Percentiles rank a stretch among this genome's conserved stretches.
These are phyloP conservation scores for Erythrophleum ivorense DNA, from an alignment of 331 rosid species.

Conservation along the genomic window DNA sequence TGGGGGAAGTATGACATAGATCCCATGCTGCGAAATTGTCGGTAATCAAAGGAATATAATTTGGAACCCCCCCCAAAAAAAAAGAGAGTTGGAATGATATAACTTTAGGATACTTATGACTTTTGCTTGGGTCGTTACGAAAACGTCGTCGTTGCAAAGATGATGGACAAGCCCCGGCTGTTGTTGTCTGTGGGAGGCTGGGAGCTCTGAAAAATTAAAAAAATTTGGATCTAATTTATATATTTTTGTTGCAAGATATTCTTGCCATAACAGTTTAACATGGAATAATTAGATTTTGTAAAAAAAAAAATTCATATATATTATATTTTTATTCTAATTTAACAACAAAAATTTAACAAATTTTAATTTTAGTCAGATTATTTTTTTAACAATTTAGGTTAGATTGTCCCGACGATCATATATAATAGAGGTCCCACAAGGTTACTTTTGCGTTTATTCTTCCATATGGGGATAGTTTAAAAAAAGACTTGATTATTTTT, in stretches of 20 bases:
- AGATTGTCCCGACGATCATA: neutral
- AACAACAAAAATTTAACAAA: too few species aligned
- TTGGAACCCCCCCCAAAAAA: too few species aligned
- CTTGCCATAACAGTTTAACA: too few species aligned
- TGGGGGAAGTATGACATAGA: neutral
- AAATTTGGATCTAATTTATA: too few species aligned
- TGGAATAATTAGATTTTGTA: too few species aligned
- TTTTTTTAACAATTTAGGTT: neutral
- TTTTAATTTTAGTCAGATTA: too few species aligned
- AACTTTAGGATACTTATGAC: too few species aligned
- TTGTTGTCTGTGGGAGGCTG: neutral
- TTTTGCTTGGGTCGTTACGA: neutral
- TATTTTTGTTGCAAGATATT: too few species aligned
- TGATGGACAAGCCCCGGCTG: neutral
- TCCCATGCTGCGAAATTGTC: constrained; percentile 39
- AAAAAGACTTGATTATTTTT: neutral
- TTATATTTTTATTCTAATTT: too few species aligned
- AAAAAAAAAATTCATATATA: too few species aligned
- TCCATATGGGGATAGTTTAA: neutral
- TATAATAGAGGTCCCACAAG: neutral
- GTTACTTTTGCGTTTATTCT: neutral
- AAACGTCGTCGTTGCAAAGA: neutral
- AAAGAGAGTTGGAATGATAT: too few species aligned
- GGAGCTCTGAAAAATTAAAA: too few species aligned
- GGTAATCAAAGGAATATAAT: constrained; percentile 6